Evolutionary conservation across 495 filamentous ascomycete genomes (phyloP).

Genomic region (Neurospora tetrasperma): DNA sequence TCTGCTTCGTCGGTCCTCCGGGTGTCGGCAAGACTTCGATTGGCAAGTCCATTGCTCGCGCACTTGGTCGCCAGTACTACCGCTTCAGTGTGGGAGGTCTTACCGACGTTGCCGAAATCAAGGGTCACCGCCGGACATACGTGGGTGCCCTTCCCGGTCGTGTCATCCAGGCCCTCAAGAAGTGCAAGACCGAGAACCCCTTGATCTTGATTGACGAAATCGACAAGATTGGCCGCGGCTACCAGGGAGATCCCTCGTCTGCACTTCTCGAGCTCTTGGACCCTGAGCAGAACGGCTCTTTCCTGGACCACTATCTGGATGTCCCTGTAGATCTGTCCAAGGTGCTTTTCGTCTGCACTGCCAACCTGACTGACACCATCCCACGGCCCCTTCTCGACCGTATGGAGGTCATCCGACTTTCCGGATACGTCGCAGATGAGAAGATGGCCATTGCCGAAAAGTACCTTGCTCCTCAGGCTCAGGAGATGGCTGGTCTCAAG

Average conservation of each 20-base stretch:
- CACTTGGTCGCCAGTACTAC: constrained; percentile 92
- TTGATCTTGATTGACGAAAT: constrained; percentile 94
- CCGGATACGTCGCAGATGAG: constrained; percentile 94
- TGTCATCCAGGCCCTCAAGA: constrained; percentile 97
- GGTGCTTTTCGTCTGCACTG: constrained; percentile 97
- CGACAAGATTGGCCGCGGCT: constrained; percentile 92
- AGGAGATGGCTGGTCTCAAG: constrained; percentile 83
- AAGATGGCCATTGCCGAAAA: constrained; percentile 97
- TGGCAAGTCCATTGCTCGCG: constrained; percentile 93
- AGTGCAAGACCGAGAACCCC: constrained; percentile 97
- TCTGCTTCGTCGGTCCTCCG: constrained; percentile 95
- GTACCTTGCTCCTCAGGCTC: constrained; percentile 85
- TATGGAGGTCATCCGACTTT: constrained; percentile 97
- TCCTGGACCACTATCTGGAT: constrained; percentile 98
- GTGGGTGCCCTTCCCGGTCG: constrained; percentile 92
- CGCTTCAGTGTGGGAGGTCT: constrained; percentile 95
- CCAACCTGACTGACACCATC: constrained; percentile 98
- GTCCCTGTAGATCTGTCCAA: constrained; percentile 96
- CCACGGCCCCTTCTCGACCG: constrained; percentile 88
- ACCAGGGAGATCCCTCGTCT: constrained; percentile 93
- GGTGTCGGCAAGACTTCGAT: constrained; percentile 97
- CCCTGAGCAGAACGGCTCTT: constrained; percentile 94
- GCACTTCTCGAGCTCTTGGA: constrained; percentile 91
- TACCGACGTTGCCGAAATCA: constrained; percentile 98
- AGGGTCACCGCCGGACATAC: constrained; percentile 93